Percentiles rank a stretch among this genome's conserved stretches.
phyloP scores from a whole-genome alignment of 306 rosid genomes.

The Medicago lupulina region DNA sequence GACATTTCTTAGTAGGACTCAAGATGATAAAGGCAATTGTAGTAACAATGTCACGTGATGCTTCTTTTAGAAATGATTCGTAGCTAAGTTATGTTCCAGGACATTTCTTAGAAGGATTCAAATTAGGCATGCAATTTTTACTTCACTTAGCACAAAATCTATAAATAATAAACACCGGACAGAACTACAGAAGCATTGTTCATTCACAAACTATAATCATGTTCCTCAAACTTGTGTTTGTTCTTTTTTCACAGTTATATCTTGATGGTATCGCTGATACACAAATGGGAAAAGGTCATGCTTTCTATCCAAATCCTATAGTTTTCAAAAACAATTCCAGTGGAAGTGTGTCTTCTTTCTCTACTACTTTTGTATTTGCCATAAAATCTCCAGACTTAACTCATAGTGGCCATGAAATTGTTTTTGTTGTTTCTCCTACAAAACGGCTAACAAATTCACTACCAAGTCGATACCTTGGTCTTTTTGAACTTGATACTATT shows the following conservation, averaged over 20 bases:
- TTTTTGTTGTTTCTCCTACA: conserved; percentile 60
- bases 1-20: too few species aligned
- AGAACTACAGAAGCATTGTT: background rate
- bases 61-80: background rate
- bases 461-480: conserved; percentile 59
- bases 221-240: background rate
- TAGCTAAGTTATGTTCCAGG: too few species aligned
- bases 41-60: too few species aligned
- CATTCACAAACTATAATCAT: background rate
- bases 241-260: conserved; percentile 27
- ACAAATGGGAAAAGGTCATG: conserved; percentile 63
- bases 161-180: background rate
- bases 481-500: conserved; percentile 73
- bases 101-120: too few species aligned
- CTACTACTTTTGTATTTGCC: conserved; percentile 69
- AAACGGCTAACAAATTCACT: conserved; percentile 50
- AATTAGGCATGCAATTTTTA: too few species aligned
- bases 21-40: too few species aligned
- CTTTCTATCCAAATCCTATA: conserved; percentile 59
- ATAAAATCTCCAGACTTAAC: conserved; percentile 43
- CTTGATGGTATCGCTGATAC: conserved; percentile 49
- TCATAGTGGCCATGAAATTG: conserved; percentile 68
- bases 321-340: conserved; percentile 49
- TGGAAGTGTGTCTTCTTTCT: conserved; percentile 54
- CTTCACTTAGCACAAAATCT: too few species aligned